A percentile compares a stretch with the other conserved stretches of the same genome.
Evolutionary conservation across 192 early-diverging fungal genomes (phyloP).

Genomic region (Glomus cerebriforme): DNA sequence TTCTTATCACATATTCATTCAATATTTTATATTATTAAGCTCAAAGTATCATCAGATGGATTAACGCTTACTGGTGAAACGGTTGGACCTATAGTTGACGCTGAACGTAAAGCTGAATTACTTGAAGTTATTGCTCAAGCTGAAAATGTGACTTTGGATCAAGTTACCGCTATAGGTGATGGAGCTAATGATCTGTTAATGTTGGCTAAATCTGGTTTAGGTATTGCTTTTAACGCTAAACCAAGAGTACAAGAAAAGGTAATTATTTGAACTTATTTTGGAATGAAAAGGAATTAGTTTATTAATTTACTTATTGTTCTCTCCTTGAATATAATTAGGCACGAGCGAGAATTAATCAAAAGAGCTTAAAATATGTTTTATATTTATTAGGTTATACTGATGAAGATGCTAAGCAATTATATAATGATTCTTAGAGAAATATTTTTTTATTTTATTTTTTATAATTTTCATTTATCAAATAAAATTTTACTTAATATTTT

Average conservation of each 20-base stretch:
- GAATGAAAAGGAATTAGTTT: too few relatives aligned
- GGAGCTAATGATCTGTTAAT: slow-evolving; percentile 98
- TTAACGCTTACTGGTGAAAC: slow-evolving; percentile 83
- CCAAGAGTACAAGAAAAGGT: slow-evolving; percentile 91
- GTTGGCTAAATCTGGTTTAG: slow-evolving; percentile 90
- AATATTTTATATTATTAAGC: slow-evolving; percentile 46
- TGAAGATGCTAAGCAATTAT: slow-evolving; percentile 68
- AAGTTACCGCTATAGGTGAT: slow-evolving; percentile 97
- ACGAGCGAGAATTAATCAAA: slow-evolving; percentile 87
- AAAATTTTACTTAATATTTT: too few relatives aligned
- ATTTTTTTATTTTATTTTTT: neutral
- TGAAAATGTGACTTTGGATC: slow-evolving; percentile 80
- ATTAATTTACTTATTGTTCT: too few relatives aligned
- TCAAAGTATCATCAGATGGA: slow-evolving; percentile 86
- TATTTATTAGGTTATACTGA: slow-evolving; percentile 88
- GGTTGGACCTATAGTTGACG: slow-evolving; percentile 87
- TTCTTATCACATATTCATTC: neutral
- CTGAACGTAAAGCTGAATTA: slow-evolving; percentile 90
- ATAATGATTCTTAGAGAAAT: neutral
- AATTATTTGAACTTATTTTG: neutral
- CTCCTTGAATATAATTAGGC: slow-evolving; percentile 52
- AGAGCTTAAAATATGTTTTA: slow-evolving; percentile 86
- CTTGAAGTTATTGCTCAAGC: slow-evolving; percentile 95
- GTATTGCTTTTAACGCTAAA: slow-evolving; percentile 98
- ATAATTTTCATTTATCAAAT: neutral